Evolutionary conservation across 2,329 filamentous ascomycete species (phyloP), one percentile per base, ranked within the genome.

Genomic region (Verticillium longisporum): DNA sequence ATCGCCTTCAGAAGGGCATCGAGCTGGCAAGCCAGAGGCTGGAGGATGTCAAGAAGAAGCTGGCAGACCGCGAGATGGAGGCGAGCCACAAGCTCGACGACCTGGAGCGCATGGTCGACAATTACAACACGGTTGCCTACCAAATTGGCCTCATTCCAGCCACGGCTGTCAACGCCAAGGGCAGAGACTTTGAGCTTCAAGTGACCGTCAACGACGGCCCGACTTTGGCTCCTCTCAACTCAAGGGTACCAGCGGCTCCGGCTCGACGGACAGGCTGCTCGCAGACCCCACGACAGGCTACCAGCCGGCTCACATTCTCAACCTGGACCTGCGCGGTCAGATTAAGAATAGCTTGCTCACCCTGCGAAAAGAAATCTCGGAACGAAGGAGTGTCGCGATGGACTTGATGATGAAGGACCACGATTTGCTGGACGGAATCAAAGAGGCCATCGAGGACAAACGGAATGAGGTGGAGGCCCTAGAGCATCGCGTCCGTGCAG

Each of bases 391-490:
- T 64, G 79, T 84, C 5, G 90, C 90, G 1, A 87, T 96, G 69
- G 94, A 98, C 71, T 87, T 88, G 59, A 95, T 97, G 81, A 90
- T 97, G 84, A 94, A 95, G 71, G 92, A 96, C 67, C 90, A 96
- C 70, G 95, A 98, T 72, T 82, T 96, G 65, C 85, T 99, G 10
- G 93, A 98, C 73, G 91, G 90, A 67, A 94, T 97, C 73, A 95
- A 95, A 74, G 96, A 99, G 76, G 92, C 93, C 15, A 95, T 99
- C 74, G 93, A 97, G 72, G 94, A 99, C 76, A 97, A 97, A 78
- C 85, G 89, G 64, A 89, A 88, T 66, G 95, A 99, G 72, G 91
- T 99, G 18, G 94, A 97, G 72, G 90, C 92, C 3, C 80, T 99
- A 15, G 90, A 94, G 67, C 94, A 98, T 74, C 86, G 90, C 54